These are phyloP conservation scores for Penicillium sumatraense DNA, from an alignment of 2,329 filamentous ascomycete genomes.

Conservation along the genomic window DNA sequence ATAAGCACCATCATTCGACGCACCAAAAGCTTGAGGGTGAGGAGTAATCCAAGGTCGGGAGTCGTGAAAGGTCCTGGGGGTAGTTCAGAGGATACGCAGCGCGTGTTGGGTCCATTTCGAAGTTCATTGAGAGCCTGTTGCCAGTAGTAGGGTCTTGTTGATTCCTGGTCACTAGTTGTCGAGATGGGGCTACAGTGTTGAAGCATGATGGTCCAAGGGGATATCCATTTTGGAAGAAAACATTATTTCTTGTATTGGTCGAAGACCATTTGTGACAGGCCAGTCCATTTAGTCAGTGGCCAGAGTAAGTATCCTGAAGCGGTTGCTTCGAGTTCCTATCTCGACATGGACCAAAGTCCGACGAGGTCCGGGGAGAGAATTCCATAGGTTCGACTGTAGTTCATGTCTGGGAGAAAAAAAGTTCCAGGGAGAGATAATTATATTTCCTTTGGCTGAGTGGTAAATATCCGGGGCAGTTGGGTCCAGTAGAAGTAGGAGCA, in stretches of 20 bases:
- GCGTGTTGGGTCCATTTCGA: neutral
- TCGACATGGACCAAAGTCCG: constrained; percentile 23
- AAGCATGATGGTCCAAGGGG: constrained; percentile 16
- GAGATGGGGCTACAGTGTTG: constrained; percentile 11
- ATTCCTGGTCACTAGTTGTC: neutral
- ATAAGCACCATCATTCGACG: too few species aligned
- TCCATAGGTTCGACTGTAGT: constrained; percentile 9
- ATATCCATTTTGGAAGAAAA: constrained; percentile 2
- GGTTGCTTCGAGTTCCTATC: constrained; percentile 16
- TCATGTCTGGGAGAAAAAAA: constrained; percentile 12
- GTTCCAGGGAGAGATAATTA: constrained; percentile 20
- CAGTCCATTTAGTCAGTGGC: constrained; percentile 20
- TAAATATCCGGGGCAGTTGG: constrained; percentile 3
- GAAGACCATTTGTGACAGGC: constrained; percentile 9
- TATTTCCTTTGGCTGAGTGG: constrained; percentile 11
- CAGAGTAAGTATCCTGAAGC: constrained; percentile 15
- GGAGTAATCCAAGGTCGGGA: constrained; percentile 9
- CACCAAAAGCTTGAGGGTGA: constrained; percentile 16
- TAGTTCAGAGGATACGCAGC: neutral
- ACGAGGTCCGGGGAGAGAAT: constrained; percentile 11
- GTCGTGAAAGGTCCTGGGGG: constrained; percentile 6
- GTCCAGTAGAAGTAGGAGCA: constrained; percentile 5
- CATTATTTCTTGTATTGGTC: constrained; percentile 9
- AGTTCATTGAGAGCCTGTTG: neutral
- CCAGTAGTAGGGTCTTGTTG: constrained; percentile 3